Base-by-base conservation (phyloP, 768 basidiomycete genomes). In the Suillus subluteus region DNA sequence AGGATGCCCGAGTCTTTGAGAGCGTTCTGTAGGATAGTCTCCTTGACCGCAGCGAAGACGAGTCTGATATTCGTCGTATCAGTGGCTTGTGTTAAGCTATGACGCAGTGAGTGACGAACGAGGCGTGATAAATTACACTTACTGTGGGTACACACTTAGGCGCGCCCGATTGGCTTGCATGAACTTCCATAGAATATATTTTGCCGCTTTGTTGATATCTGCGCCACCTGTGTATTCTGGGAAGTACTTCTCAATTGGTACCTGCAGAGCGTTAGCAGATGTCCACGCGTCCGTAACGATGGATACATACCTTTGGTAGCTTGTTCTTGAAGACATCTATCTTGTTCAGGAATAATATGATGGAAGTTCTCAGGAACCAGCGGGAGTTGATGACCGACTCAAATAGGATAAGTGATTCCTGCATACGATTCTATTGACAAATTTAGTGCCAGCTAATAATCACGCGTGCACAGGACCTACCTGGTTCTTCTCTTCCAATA, bases 171-270 rank as follows among this genome's bases (percentile, higher is more conserved):
- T 97, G 64, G 92, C 90, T 77, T 97, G 94, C 84, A 95, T 96
- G 72, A 97, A 98, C 72, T 92, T 82, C 96, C 95, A 98, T 44
- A 98, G 81, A 63, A 98, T 95, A 69, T 94, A 97, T 71, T 96
- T 95, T 0, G 95, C 94, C 2, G 94, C 95, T 77, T 96, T 96
- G 81, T 95, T 96, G 76, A 96, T 92, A 72, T 96, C 93, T 4
- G 89, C 78, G 5, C 94, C 94, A 40, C 94, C 94, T 0, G 92
- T 91, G 76, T 96, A 96, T 73, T 96, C 95, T 5, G 93, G 88
- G 76, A 95, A 96, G 75, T 91, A 91, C 52, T 82, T 80, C 67
- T 91, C 90, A n/a, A 94, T 77, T 4, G 91, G 91, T 0, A 91
- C 86, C 89, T 90, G 71, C 18, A 15, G 30, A 30, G 38, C 43